Evolutionary conservation across 129 eudicot genomes (phyloP).

Genomic region (Silybum marianum): DNA sequence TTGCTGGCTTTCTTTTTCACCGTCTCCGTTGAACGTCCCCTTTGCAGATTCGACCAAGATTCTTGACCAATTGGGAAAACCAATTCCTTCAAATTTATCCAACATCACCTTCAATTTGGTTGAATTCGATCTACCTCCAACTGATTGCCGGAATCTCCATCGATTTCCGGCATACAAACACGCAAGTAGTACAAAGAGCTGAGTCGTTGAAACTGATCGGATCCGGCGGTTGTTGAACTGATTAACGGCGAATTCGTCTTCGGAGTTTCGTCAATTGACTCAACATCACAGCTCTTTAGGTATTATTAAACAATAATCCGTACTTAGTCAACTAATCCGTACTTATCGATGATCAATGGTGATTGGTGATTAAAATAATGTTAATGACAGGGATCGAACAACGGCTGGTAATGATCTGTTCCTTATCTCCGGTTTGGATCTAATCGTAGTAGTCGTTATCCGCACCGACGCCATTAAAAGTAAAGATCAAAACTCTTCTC

Average conservation of each 20-base stretch:
- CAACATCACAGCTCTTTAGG: slow-evolving; percentile 8
- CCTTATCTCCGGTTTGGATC: slow-evolving; percentile 2
- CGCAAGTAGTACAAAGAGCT: background rate
- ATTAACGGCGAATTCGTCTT: background rate
- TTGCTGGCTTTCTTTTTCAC: too few relatives aligned
- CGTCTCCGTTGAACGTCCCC: background rate
- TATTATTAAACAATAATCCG: slow-evolving; percentile 10
- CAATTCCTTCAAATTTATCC: background rate
- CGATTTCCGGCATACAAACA: background rate
- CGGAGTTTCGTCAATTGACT: slow-evolving; percentile 11
- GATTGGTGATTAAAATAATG: slow-evolving; percentile 14
- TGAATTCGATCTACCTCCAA: background rate
- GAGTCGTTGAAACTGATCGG: background rate
- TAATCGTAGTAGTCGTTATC: slow-evolving; percentile 10
- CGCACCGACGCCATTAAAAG: slow-evolving; percentile 17
- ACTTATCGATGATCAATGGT: slow-evolving; percentile 3
- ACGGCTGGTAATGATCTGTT: background rate
- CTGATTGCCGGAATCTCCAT: background rate
- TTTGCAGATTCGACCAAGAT: background rate
- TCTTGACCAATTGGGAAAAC: background rate
- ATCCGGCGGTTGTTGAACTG: background rate
- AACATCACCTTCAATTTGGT: background rate
- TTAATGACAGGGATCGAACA: background rate
- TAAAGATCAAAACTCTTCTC: background rate
- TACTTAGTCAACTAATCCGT: slow-evolving; percentile 24